phyloP scores from a whole-genome alignment of 2,329 filamentous ascomycete genomes.

The Trichoderma sp. region DNA sequence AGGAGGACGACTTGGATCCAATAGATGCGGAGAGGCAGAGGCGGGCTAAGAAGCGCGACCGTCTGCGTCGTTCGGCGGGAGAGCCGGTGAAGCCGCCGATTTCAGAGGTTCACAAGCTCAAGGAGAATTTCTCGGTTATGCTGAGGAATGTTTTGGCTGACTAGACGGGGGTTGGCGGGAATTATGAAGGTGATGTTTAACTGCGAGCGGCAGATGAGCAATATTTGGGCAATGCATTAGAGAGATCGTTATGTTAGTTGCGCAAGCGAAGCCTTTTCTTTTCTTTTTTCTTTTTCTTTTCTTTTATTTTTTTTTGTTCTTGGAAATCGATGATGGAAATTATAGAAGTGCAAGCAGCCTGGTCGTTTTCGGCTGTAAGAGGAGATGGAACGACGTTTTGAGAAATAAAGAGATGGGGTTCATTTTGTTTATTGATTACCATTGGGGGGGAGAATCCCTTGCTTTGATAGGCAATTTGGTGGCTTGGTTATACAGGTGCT shows the following conservation, averaged over 20 bases:
- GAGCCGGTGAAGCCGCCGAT: constrained; percentile 80
- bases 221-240: not conserved
- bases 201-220: not conserved
- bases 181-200: not conserved
- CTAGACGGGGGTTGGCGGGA: constrained; percentile 36
- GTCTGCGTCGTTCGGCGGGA: constrained; percentile 73
- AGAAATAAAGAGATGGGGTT: too few relatives aligned
- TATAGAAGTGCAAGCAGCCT: not conserved
- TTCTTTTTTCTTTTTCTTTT: not conserved
- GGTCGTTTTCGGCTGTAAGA: not conserved
- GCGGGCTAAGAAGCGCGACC: constrained; percentile 73
- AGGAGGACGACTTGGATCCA: constrained; percentile 77
- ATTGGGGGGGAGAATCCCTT: not conserved
- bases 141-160: constrained; percentile 76
- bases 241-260: not conserved
- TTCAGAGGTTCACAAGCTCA: constrained; percentile 75
- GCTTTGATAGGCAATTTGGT: not conserved
- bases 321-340: not conserved
- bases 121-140: constrained; percentile 77
- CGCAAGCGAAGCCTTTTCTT: not conserved
- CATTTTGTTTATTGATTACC: not conserved
- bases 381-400: not conserved
- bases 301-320: not conserved
- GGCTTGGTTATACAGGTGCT: not conserved
- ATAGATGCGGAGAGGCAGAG: constrained; percentile 82